Evolutionary conservation across 2,329 filamentous ascomycete genomes (phyloP), one percentile per base, ranked within the genome.

Genomic region (Talaromyces verruculosus): DNA sequence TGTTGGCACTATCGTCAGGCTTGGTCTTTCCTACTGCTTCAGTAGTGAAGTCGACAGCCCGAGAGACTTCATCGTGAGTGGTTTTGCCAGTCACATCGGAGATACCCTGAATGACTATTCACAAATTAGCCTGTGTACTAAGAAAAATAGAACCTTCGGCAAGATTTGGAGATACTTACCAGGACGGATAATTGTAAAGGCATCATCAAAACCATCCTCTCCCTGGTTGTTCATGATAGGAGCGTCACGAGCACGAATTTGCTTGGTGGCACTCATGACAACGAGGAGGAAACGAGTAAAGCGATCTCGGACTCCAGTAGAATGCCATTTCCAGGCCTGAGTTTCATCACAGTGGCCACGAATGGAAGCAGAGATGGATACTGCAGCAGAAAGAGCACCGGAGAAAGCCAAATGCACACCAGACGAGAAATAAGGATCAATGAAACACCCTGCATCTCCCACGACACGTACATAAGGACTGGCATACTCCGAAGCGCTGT

Each of bases 361-460:
- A 41, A 41, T 41, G 5, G 39, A 41, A 41, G 39, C 39, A 15
- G 39, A 41, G 39, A 84, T 82, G 0, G 82, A 81, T 0, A 72
- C 72, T 1, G 81, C 82, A 0, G 83, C 82, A 0, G 82, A 81
- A 0, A 85, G 75, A 5, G 73, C 82, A 13, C 77, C 72, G 1
- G 73, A 64, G 0, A 84, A 45, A 2, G 83, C 82, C 1, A 84
- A 72, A 66, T 84, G 82, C 3, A 82, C 76, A 13, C 82, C 82
- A 0, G 81, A 84, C 0, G 79, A 82, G 72, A 84, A 84, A 67
- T 75, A 79, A 0, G 81, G 81, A 65, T 84, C 81, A 67, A 84
- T 82, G 67, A 84, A 84, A 67, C 76, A 79, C 1, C 80, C 82
- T 0, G 82, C 82, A 64, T 84, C 82, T 1, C 82, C 82, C 4